phyloP scores from a whole-genome alignment of 1,284 basidiomycete genomes.

The Hemileia vastatrix region DNA sequence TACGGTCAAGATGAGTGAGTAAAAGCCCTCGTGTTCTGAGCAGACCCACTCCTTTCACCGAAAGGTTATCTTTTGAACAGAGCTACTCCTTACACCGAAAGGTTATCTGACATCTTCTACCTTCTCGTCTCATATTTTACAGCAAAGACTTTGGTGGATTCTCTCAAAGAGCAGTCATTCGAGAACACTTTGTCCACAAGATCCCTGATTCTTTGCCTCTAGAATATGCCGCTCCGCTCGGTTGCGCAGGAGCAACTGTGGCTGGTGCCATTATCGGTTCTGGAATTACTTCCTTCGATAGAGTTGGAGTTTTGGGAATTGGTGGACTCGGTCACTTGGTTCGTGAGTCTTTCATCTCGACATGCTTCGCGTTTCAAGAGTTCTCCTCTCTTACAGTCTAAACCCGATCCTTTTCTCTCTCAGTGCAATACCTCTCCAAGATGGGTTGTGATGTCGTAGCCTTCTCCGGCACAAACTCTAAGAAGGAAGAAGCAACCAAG shows the following conservation, averaged over 20 bases:
- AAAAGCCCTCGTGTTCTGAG: too few species aligned
- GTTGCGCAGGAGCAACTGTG: slow-evolving; percentile 35
- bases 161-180: slow-evolving; percentile 37
- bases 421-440: not conserved
- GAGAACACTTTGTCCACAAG: slow-evolving; percentile 33
- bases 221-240: slow-evolving; percentile 33
- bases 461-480: slow-evolving; percentile 31
- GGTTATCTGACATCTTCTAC: too few species aligned
- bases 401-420: not conserved
- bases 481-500: slow-evolving; percentile 34
- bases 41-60: too few species aligned
- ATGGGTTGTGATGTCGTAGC: slow-evolving; percentile 32
- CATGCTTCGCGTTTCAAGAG: not conserved
- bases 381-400: not conserved
- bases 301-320: slow-evolving; percentile 32
- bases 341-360: not conserved
- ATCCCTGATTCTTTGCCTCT: slow-evolving; percentile 36
- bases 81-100: too few species aligned
- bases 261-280: slow-evolving; percentile 30
- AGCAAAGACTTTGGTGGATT: slow-evolving; percentile 34
- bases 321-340: slow-evolving; percentile 26
- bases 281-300: slow-evolving; percentile 24
- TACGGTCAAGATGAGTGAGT: slow-evolving; percentile 29
- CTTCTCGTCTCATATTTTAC: too few species aligned
- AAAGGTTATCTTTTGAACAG: too few species aligned